Evolutionary conservation across 371 early-diverging fungal genomes (phyloP).

Genomic region (Mycotypha africana): DNA sequence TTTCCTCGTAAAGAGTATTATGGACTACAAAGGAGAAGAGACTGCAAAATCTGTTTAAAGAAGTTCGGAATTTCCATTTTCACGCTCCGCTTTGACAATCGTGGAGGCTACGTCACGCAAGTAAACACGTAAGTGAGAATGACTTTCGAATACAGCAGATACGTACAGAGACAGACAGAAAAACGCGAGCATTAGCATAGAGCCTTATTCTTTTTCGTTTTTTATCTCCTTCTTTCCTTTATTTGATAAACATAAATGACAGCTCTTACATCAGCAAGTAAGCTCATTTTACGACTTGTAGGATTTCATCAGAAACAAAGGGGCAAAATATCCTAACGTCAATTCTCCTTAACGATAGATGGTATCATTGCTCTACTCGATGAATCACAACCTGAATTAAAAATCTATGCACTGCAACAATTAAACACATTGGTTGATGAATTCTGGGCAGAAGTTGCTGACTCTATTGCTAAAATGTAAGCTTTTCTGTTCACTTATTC

Average conservation of each 20-base stretch:
- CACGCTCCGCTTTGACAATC: no score
- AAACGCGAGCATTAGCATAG: slow-evolving; percentile 6
- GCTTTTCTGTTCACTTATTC: no score
- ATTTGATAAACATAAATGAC: slow-evolving; percentile 19
- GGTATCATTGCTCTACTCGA: slow-evolving; percentile 91
- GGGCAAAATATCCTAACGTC: no score
- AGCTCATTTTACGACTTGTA: no score
- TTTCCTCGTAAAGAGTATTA: no score
- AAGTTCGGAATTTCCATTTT: no score
- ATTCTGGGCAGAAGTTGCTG: slow-evolving; percentile 97
- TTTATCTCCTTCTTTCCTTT: slow-evolving; percentile 4
- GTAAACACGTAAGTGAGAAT: no score
- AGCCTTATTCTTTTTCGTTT: neutral
- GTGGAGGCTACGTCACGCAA: no score
- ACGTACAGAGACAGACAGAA: neutral
- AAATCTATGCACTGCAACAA: slow-evolving; percentile 86
- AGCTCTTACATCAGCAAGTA: slow-evolving; percentile 47
- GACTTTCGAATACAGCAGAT: no score
- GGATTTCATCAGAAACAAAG: no score
- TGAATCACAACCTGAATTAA: slow-evolving; percentile 87
- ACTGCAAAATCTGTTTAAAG: no score
- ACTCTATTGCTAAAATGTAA: slow-evolving; percentile 90
- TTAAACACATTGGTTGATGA: slow-evolving; percentile 85
- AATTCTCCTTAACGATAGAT: slow-evolving; percentile 47
- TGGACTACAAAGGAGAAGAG: no score